Base-by-base conservation (phyloP, 2,329 filamentous ascomycete genomes). In the Rosellinia necatrix region DNA sequence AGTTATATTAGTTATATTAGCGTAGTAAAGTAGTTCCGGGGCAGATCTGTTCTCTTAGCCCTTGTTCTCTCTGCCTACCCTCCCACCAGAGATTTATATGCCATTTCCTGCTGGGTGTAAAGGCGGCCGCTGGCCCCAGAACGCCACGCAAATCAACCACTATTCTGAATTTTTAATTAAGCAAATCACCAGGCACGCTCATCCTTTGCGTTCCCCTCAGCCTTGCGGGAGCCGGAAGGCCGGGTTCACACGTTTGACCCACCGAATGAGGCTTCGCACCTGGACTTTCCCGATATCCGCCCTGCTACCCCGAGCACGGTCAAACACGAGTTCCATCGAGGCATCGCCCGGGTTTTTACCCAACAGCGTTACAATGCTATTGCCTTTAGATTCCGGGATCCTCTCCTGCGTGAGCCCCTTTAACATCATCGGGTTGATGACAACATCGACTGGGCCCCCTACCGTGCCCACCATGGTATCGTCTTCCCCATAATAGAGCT, bases 271-370 rank as follows among this genome's bases (percentile, higher is more conserved):
- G 2, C 46, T 38, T 8, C 60, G 60, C 12, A 44, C 50, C 35
- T 69, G 67, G 12, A 64, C 49, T 44, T 61, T 67, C 4, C 68
- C 64, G 30, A 51, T 52, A 1, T 60, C 52, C 1, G 61, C 22
- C 32, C 49, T 58, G 49, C 61, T 67, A 6, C 58, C 62, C 37
- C 29, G 30, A 12, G 53, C 58, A 12, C 63, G 62, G 35, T 63
- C 59, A 40, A 69, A 68, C n/a, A 62, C 55, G 4, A 69, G 32
- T 22, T 38, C 57, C 24, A 53, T 54, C 3, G 49, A 8, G 2
- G 29, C 35, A 3, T 59, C 50, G 6, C 1, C 15, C 13, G 37
- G 3, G 9, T 53, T 12, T 21, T 55, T 43, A 35, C 46, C 10
- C 6, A 62, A 13, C 8, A 67, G 44, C 19, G 56, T 38, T 10